Evolutionary conservation across 2,329 filamentous ascomycete species (phyloP).

Genomic region (Aspergillus tubingensis): DNA sequence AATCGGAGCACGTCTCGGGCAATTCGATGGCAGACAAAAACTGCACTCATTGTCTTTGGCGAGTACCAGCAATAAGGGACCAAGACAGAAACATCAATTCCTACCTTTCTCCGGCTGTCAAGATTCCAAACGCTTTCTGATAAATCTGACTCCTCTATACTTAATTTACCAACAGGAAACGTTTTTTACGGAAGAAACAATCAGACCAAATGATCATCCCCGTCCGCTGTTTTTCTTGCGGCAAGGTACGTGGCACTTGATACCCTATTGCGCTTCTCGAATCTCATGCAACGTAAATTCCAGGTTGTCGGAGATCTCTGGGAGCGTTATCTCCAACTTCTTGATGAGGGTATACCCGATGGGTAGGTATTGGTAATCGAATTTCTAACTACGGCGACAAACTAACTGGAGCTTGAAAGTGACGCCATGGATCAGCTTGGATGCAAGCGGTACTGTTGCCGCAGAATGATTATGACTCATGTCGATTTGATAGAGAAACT

Average conservation of each 20-base stretch:
- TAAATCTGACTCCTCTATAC: not conserved
- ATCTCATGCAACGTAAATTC: constrained; percentile 14
- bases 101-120: not conserved
- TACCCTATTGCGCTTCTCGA: not conserved
- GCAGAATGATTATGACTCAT: constrained; percentile 99
- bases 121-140: not conserved
- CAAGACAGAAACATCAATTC: not conserved
- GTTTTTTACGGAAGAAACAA: not conserved
- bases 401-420: constrained; percentile 50
- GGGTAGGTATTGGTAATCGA: constrained; percentile 58
- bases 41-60: not conserved
- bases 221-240: constrained; percentile 97
- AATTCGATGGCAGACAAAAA: not conserved
- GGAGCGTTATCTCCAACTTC: constrained; percentile 89
- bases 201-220: constrained; percentile 82
- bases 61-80: not conserved
- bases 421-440: constrained; percentile 95
- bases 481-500: constrained; percentile 99
- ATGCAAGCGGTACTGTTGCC: constrained; percentile 95
- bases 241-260: constrained; percentile 68
- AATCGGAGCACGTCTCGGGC: not conserved
- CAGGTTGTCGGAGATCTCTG: constrained; percentile 97
- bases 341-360: constrained; percentile 74
- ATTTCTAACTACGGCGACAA: not conserved
- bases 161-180: no score